These are phyloP conservation scores for Parasitella parasitica DNA, from an alignment of 371 early-diverging fungal genomes.

Conservation along the genomic window DNA sequence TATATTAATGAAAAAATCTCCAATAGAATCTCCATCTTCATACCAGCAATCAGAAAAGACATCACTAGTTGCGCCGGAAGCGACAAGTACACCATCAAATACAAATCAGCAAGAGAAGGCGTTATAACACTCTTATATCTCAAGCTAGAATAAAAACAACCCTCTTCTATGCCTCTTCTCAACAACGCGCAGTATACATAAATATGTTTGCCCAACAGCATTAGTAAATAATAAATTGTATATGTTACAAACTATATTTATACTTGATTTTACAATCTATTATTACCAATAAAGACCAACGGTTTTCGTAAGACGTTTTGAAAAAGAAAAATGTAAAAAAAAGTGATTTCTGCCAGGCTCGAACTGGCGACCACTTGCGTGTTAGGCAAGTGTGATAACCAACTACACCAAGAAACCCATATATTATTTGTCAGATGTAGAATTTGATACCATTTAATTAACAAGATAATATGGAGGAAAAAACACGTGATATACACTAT, in stretches of 20 bases:
- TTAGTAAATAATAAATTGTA: too few relatives aligned
- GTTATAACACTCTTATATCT: not conserved
- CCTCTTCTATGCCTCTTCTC: too few relatives aligned
- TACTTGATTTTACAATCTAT: too few relatives aligned
- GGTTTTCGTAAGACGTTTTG: not conserved
- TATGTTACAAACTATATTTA: too few relatives aligned
- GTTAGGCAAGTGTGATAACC: conserved; percentile 2
- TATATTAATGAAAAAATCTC: conserved; percentile 1
- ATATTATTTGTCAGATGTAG: too few relatives aligned
- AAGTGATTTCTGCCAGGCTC: not conserved
- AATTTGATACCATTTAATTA: too few relatives aligned
- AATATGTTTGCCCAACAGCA: too few relatives aligned
- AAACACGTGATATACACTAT: too few relatives aligned
- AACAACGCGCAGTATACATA: too few relatives aligned
- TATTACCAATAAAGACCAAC: too few relatives aligned
- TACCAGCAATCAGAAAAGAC: not conserved
- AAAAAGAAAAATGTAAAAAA: not conserved
- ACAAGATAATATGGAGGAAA: too few relatives aligned
- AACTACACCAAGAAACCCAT: conserved; percentile 3
- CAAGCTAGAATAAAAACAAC: not conserved
- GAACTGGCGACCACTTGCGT: conserved; percentile 1
- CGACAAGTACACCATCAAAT: conserved; percentile 6
- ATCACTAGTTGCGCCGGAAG: conserved; percentile 14
- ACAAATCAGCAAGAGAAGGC: conserved; percentile 3
- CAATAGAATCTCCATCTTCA: conserved; percentile 1